Base-by-base conservation (phyloP, 2,329 filamentous ascomycete genomes). In the Penicillium sp. region DNA sequence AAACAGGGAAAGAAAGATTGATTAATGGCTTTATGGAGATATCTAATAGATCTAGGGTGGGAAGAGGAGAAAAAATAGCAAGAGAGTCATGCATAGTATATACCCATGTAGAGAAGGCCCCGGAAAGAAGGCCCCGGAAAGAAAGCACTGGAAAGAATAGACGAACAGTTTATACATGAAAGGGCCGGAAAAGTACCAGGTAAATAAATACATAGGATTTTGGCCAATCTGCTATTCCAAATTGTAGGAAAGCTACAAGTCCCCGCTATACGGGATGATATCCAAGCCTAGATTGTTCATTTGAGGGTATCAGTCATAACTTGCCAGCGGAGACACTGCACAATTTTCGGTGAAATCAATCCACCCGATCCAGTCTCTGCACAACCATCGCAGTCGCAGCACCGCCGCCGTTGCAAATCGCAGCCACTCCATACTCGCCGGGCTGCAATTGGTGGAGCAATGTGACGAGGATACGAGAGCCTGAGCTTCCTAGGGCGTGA, bases 381-480 rank as follows among this genome's bases (percentile, higher is more conserved):
- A 99, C 91, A 49, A 97, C 91, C 71, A 97, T 83, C 0, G 93
- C 94, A 10, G 90, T 93, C 1, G 93, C 91, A 15, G 92, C 93
- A 59, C 94, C 94, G 42, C 94, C 94, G 46, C 94, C 94, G 70
- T 99, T 99, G 80, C 94, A 97, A 60, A 99, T 97, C 3, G 93
- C 93, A 17, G 93, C 94, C 64, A 93, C 90, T 54, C 94, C 94
- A 72, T 97, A 97, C 78, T 99, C 90, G 37, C 93, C 93, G 41
- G 89, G 86, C 80, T 95, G 88, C 61, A 97, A 81, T 78, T 97
- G 93, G 76, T 97, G 93, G 60, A 97, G 81, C 61, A 97, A 78
- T 0, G 93, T 96, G 2, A 91, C 91, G 58, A 97, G 79, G 64
- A 97, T 97, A 61, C 93, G 86, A 25, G 91, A 93, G 15, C 93